Conservation (phyloP, 148 eudicot species). For the Rhododendron henanense region DNA sequence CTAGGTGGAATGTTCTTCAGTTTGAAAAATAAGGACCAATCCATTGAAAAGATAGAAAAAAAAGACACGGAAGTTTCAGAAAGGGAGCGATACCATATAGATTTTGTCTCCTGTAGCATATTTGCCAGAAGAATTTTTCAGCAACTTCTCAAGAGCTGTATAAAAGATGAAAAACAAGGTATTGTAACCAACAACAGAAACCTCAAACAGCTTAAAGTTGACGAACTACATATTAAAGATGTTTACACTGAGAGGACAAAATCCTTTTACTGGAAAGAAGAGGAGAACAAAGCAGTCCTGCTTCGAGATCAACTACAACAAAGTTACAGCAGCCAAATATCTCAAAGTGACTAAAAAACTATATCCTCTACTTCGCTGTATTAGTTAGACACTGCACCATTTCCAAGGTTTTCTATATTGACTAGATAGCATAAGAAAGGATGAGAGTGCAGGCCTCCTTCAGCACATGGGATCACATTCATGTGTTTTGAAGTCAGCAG, state of each 20-base stretch:
- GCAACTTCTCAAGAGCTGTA: slow-evolving; percentile 46
- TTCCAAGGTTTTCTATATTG: not conserved
- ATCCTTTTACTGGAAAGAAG: not conserved
- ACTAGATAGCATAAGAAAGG: not conserved
- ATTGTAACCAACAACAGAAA: not conserved
- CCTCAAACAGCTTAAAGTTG: not conserved
- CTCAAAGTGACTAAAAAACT: not conserved
- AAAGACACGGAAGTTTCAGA: not conserved
- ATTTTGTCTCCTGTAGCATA: slow-evolving; percentile 41
- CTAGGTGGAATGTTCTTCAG: not conserved
- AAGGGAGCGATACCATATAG: slow-evolving; percentile 28
- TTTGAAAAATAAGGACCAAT: not conserved
- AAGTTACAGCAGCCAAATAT: not conserved
- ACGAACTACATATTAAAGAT: not conserved
- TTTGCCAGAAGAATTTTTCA: slow-evolving; percentile 33
- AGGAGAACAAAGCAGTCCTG: not conserved
- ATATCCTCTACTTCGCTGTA: not conserved
- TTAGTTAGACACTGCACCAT: not conserved
- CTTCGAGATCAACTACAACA: not conserved
- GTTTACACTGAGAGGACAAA: not conserved
- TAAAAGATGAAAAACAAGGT: not conserved
- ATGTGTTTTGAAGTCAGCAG: not conserved
- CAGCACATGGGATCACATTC: not conserved
- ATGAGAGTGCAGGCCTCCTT: not conserved
- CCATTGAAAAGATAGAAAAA: not conserved